Evolutionary conservation across 2,329 filamentous ascomycete species (phyloP).

Genomic region (Fusarium tanahbumbuense): DNA sequence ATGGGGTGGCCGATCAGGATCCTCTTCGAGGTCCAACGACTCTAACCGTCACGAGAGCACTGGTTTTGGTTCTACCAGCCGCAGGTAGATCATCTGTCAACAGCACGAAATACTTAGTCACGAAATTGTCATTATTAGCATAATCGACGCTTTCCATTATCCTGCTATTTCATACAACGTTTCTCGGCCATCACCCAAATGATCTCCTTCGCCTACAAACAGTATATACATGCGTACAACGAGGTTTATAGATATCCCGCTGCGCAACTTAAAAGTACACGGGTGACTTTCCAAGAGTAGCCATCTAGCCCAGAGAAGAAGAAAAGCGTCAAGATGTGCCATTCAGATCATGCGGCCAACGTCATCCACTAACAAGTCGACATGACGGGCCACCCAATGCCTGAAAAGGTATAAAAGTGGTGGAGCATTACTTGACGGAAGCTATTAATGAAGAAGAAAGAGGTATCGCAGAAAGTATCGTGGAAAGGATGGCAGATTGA

Average conservation of each 20-base stretch:
- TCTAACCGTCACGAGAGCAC: slow-evolving; percentile 72
- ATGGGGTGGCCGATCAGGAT: slow-evolving; percentile 46
- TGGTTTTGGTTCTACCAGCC: slow-evolving; percentile 76
- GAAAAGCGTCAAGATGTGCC: slow-evolving; percentile 38
- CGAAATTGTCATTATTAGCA: slow-evolving; percentile 15
- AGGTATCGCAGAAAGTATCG: slow-evolving; percentile 42
- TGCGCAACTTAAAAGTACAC: slow-evolving; percentile 46
- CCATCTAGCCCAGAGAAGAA: slow-evolving; percentile 47
- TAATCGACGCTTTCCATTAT: slow-evolving; percentile 46
- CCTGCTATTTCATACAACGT: slow-evolving; percentile 41
- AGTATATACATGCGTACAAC: slow-evolving; percentile 44
- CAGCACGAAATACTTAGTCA: background rate
- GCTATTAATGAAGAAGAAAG: slow-evolving; percentile 43
- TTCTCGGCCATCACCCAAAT: slow-evolving; percentile 23
- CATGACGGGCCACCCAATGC: slow-evolving; percentile 12
- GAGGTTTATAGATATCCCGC: slow-evolving; percentile 14
- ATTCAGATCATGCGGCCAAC: slow-evolving; percentile 31
- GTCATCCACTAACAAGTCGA: slow-evolving; percentile 1
- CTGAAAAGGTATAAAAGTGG: slow-evolving; percentile 27
- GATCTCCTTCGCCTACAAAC: slow-evolving; percentile 33
- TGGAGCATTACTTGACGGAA: slow-evolving; percentile 38
- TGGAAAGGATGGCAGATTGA: slow-evolving; percentile 23
- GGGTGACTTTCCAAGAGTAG: slow-evolving; percentile 46
- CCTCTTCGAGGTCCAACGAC: slow-evolving; percentile 53
- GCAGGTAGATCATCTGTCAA: slow-evolving; percentile 56